These are phyloP conservation scores for Daldinia concentrica DNA, from an alignment of 495 filamentous ascomycete genomes.

Conservation along the genomic window DNA sequence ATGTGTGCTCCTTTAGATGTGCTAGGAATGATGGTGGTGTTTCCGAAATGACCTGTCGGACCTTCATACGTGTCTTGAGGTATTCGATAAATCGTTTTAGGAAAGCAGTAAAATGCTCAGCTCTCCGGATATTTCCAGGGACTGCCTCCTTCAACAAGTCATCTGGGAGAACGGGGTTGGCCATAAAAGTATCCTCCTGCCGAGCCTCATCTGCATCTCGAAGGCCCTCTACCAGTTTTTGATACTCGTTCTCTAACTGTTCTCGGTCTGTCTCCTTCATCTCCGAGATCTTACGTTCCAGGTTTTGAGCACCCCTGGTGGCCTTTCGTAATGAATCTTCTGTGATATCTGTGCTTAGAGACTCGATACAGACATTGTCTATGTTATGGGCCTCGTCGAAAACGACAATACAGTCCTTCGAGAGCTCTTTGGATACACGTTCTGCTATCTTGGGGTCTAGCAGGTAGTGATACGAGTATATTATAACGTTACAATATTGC, in stretches of 20 bases:
- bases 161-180: constrained; percentile 87
- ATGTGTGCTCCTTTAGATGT: constrained; percentile 94
- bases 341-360: constrained; percentile 93
- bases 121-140: constrained; percentile 93
- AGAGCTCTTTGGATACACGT: constrained; percentile 93
- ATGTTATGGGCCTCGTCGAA: constrained; percentile 99
- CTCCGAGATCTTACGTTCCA: constrained; percentile 88
- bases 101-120: constrained; percentile 96
- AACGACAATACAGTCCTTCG: constrained; percentile 97
- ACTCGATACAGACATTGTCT: constrained; percentile 99
- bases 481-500: constrained; percentile 98
- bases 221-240: constrained; percentile 93
- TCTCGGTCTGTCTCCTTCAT: constrained; percentile 93
- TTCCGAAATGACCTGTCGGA: constrained; percentile 94
- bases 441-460: constrained; percentile 98
- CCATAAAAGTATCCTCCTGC: constrained; percentile 95
- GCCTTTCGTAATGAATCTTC: constrained; percentile 92
- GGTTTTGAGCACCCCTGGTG: constrained; percentile 84
- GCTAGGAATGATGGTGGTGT: constrained; percentile 93
- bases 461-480: constrained; percentile 99
- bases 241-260: constrained; percentile 93
- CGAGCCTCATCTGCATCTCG: constrained; percentile 85
- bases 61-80: constrained; percentile 98
- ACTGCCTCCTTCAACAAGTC: constrained; percentile 92
- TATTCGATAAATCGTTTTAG: constrained; percentile 97